phyloP scores from a whole-genome alignment of 208 protist species.

The Wallacemonas sp. region DNA sequence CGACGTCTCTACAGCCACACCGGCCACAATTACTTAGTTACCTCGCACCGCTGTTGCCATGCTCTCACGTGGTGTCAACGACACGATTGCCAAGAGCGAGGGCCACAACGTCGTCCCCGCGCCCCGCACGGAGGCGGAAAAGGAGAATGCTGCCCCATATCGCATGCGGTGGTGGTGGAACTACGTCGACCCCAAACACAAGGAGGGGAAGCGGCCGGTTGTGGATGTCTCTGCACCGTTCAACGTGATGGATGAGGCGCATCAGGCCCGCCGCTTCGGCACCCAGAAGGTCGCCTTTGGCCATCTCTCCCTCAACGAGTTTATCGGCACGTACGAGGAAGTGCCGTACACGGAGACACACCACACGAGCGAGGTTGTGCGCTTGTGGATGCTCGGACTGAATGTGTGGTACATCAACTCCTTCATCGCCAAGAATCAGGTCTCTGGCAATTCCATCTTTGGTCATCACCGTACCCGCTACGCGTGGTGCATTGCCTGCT shows the following conservation, averaged over 20 bases:
- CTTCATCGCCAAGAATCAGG: constrained; percentile 40
- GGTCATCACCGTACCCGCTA: constrained; percentile 62
- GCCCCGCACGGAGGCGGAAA: constrained; percentile 23
- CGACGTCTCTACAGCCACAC: neutral
- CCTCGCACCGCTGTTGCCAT: no score
- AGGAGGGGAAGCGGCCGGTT: constrained; percentile 29
- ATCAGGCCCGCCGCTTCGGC: constrained; percentile 67
- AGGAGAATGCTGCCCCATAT: constrained; percentile 33
- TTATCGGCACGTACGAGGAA: constrained; percentile 66
- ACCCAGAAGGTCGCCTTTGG: constrained; percentile 57
- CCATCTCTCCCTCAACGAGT: constrained; percentile 71
- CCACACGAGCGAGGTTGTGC: constrained; percentile 70
- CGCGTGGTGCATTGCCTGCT: constrained; percentile 58
- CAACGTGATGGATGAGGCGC: constrained; percentile 76
- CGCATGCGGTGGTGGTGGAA: constrained; percentile 57
- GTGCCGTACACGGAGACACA: constrained; percentile 80
- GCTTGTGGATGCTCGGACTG: constrained; percentile 52
- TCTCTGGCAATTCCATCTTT: constrained; percentile 26
- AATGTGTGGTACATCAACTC: constrained; percentile 73
- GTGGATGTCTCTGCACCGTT: constrained; percentile 80
- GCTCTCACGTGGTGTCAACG: constrained; percentile 66
- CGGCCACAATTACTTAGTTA: constrained; percentile 5
- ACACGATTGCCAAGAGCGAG: constrained; percentile 45
- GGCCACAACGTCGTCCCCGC: constrained; percentile 40
- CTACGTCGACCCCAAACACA: constrained; percentile 55